Evolutionary conservation across 148 eudicot species (phyloP).

Genomic region (Rhododendron simsii): DNA sequence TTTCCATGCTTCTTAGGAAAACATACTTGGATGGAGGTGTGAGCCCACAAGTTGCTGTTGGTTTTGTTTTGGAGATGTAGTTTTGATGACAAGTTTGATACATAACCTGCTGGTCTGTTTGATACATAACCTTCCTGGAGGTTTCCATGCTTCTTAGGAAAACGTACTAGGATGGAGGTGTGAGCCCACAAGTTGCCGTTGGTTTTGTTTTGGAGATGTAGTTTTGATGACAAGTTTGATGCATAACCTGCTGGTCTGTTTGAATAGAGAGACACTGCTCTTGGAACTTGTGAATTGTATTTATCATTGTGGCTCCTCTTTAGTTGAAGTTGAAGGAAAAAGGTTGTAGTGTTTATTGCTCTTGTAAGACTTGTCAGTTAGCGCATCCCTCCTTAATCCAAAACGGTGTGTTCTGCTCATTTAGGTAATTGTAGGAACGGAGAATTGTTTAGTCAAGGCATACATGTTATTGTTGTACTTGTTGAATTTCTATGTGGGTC

Average conservation of each 20-base stretch:
- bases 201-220: not conserved
- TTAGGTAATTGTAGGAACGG: not conserved
- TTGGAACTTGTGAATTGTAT: too few species aligned
- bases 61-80: not conserved
- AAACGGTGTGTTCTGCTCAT: not conserved
- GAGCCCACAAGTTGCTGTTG: not conserved
- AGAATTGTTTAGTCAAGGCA: not conserved
- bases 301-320: too few species aligned
- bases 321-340: not conserved
- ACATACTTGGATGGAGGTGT: not conserved
- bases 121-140: not conserved
- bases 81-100: not conserved
- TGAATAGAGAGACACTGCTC: too few species aligned
- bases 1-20: not conserved
- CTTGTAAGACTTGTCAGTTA: not conserved
- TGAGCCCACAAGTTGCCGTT: not conserved
- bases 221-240: not conserved
- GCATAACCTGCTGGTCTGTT: too few species aligned
- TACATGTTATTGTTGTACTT: not conserved
- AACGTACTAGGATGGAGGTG: not conserved
- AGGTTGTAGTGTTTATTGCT: not conserved
- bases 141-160: not conserved
- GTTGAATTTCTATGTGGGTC: not conserved
- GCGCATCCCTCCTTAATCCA: not conserved
- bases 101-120: too few species aligned